Percentiles rank a stretch among this genome's conserved stretches.
Evolutionary conservation across 139 green algal genomes (phyloP).

Genomic region (Trebouxia sp.): DNA sequence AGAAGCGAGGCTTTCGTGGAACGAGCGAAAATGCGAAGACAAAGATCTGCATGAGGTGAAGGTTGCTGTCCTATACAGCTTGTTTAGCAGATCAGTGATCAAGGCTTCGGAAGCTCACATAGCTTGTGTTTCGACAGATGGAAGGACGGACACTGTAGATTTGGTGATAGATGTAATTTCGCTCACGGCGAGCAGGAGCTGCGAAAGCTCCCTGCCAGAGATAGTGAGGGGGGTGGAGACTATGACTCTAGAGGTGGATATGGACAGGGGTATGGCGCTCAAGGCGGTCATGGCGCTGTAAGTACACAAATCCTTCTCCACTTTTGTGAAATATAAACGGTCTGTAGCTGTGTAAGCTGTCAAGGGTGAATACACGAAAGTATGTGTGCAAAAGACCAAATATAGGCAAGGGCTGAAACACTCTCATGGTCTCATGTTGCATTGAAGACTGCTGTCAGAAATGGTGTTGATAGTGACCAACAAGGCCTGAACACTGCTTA

Average conservation of each 20-base stretch:
- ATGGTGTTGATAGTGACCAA: no score
- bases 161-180: conserved; percentile 94
- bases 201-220: conserved; percentile 58
- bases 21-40: conserved; percentile 87
- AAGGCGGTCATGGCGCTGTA: background rate
- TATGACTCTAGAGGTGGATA: background rate
- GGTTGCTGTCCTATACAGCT: background rate
- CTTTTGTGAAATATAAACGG: background rate
- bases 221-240: conserved; percentile 26
- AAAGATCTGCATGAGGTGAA: conserved; percentile 80
- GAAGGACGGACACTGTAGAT: conserved; percentile 85
- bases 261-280: conserved; percentile 10
- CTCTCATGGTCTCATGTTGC: no score
- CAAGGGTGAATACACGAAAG: no score
- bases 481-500: no score
- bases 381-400: no score
- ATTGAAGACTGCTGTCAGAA: no score
- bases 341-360: no score
- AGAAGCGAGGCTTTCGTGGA: conserved; percentile 70
- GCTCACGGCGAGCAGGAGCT: conserved; percentile 92
- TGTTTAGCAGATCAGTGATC: background rate
- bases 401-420: no score
- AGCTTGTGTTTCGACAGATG: conserved; percentile 56
- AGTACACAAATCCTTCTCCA: background rate
- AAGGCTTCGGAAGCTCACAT: background rate